These are phyloP conservation scores for Acephala macrosclerotiorum DNA, from an alignment of 2,329 filamentous ascomycete genomes.

Conservation along the genomic window DNA sequence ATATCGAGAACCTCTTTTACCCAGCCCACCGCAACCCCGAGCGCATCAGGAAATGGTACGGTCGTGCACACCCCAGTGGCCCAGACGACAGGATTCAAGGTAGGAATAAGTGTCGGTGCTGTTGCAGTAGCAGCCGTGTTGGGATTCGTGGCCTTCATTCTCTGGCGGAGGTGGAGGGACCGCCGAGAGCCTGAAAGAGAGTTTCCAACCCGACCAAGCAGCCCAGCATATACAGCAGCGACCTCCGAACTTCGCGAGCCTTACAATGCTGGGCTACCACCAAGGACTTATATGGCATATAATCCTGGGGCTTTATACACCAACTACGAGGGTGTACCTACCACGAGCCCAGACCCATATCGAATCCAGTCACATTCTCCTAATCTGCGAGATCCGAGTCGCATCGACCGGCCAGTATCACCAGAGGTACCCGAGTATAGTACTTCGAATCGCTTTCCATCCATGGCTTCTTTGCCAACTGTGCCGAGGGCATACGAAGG, in stretches of 20 bases:
- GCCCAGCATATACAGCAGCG: slow-evolving; percentile 4
- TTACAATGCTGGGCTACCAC: not conserved
- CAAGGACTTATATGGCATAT: not conserved
- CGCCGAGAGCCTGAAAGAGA: not conserved
- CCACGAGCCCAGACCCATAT: not conserved
- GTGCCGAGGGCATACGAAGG: not conserved
- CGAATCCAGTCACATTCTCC: not conserved
- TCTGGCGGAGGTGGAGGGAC: not conserved
- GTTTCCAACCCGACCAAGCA: slow-evolving; percentile 5
- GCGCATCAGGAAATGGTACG: slow-evolving; percentile 2
- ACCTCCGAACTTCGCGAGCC: not conserved
- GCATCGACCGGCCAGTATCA: not conserved
- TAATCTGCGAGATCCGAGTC: not conserved
- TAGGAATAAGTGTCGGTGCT: slow-evolving; percentile 2
- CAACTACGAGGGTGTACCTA: not conserved
- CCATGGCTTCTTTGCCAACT: not conserved
- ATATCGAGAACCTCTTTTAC: not conserved
- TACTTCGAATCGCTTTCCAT: not conserved
- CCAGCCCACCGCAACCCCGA: not conserved
- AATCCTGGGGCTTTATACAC: not conserved
- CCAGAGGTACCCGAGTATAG: not conserved
- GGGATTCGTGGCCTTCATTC: not conserved
- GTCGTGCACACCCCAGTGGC: not conserved
- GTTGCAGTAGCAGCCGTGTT: not conserved
- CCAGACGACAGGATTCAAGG: slow-evolving; percentile 14